Evolutionary conservation across 2,329 filamentous ascomycete species (phyloP), one percentile per base, ranked within the genome.

Genomic region (Aspergillus persii): DNA sequence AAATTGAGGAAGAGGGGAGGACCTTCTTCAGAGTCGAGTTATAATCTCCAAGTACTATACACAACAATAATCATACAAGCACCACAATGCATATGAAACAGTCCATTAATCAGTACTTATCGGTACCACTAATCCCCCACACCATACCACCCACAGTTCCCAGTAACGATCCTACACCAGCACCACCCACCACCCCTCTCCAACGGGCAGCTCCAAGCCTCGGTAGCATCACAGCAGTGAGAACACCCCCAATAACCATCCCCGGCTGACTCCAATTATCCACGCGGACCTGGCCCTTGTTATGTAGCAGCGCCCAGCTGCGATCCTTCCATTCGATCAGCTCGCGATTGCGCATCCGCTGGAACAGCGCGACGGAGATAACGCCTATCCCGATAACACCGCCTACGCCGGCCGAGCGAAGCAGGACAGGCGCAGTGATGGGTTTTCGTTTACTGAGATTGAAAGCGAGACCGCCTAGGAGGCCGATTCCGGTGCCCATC

Each of bases 291-390:
- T 89, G 86, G 0, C 83, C 81, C 46, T 73, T 69, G 62, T 84
- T 88, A 72, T 83, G 83, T 48, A 86, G 65, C 53, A 89, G 68
- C 31, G 86, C 76, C 85, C 86, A 89, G 57, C 81, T 81, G 18
- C 87, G 78, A 68, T 89, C 86, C 66, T 82, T 74, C 86, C 86
- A 89, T 71, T 89, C 86, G 33, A 89, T 84, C 46, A 81, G 77
- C 63, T 85, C 80, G 15, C 79, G 77, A 0, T 82, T 84, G 55
- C 74, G 74, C 86, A 89, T 88, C 2, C 80, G 75, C 0, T 68
- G 76, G 30, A 73, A 69, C 3, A 84, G 74, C 63, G 75, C 80
- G 4, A 81, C 59, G 1, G 74, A 73, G 27, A 82, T 72, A 1
- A 84, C 61, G 0, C 76, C 78, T 1, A 80, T 67, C 0, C 79